phyloP scores from a whole-genome alignment of 2,329 filamentous ascomycete genomes.

The Drechslerella coelobrocha region DNA sequence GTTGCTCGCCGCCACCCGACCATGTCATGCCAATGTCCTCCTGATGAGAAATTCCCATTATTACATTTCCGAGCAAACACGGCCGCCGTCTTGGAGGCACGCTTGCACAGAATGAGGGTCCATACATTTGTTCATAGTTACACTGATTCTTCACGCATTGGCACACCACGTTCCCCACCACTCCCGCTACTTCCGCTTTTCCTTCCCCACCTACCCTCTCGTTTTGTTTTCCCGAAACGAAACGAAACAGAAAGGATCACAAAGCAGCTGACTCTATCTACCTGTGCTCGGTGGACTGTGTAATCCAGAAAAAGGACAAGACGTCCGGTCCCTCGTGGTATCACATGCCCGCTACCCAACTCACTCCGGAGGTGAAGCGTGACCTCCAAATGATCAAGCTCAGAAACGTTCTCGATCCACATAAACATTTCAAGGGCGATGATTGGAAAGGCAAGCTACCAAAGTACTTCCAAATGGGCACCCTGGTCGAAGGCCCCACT shows the following conservation, averaged over 20 bases:
- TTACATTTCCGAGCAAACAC: constrained; percentile 72
- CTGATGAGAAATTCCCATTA: constrained; percentile 80
- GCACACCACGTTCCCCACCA: constrained; percentile 59
- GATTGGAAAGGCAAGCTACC: constrained; percentile 71
- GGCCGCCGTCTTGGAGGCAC: constrained; percentile 80
- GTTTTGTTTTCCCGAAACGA: constrained; percentile 17
- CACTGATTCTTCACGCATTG: constrained; percentile 64
- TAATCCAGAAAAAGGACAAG: constrained; percentile 59
- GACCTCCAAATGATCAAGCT: constrained; percentile 90
- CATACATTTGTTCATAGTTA: constrained; percentile 73
- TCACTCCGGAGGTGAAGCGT: constrained; percentile 84
- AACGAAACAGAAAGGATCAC: constrained; percentile 16
- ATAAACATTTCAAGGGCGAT: constrained; percentile 90
- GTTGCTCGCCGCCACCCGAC: neutral
- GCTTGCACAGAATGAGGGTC: constrained; percentile 72
- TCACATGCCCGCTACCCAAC: constrained; percentile 79
- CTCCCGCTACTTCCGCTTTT: constrained; percentile 33
- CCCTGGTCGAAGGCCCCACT: constrained; percentile 83
- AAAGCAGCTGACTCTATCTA: constrained; percentile 44
- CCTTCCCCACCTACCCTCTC: neutral
- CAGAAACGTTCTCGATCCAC: constrained; percentile 85
- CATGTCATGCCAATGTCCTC: constrained; percentile 55
- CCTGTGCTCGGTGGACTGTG: constrained; percentile 54
- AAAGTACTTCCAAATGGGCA: constrained; percentile 86
- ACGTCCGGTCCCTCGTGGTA: constrained; percentile 86